phyloP scores from a whole-genome alignment of 371 early-diverging fungal species.

The Mortierella sp. region DNA sequence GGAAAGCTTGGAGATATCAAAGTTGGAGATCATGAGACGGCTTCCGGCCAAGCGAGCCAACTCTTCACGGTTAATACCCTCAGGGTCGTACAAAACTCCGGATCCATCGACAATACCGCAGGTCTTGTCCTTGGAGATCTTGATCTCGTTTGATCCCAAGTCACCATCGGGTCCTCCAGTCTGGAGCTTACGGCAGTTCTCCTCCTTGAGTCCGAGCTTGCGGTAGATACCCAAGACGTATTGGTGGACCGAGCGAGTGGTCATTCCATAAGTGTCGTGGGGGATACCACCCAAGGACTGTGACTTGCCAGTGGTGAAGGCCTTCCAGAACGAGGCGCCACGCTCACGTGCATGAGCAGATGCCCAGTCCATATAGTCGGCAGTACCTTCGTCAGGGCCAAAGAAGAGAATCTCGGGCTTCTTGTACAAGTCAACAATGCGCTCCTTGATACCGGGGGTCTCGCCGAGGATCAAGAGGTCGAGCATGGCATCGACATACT shows the following conservation, averaged over 20 bases:
- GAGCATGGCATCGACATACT: slow-evolving; percentile 96
- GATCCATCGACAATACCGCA: slow-evolving; percentile 95
- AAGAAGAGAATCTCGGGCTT: slow-evolving; percentile 98
- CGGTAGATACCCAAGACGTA: slow-evolving; percentile 97
- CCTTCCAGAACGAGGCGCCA: slow-evolving; percentile 98
- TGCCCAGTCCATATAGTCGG: slow-evolving; percentile 99
- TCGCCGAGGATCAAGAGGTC: slow-evolving; percentile 93
- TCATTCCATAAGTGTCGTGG: slow-evolving; percentile 98
- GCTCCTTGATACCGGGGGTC: slow-evolving; percentile 97
- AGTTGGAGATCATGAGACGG: slow-evolving; percentile 90
- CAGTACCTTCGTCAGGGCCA: slow-evolving; percentile 99
- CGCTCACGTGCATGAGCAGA: slow-evolving; percentile 94
- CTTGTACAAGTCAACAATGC: slow-evolving; percentile 88
- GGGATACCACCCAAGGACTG: slow-evolving; percentile 98
- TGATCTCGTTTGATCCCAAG: slow-evolving; percentile 98
- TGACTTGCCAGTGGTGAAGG: slow-evolving; percentile 98
- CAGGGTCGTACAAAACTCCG: slow-evolving; percentile 94
- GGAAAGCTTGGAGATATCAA: slow-evolving; percentile 87
- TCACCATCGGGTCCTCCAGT: slow-evolving; percentile 99
- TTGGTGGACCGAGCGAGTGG: slow-evolving; percentile 98
- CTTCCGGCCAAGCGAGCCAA: slow-evolving; percentile 82
- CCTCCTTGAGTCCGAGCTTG: slow-evolving; percentile 86
- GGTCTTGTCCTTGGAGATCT: slow-evolving; percentile 97
- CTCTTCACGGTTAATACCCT: slow-evolving; percentile 92
- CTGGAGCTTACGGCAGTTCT: slow-evolving; percentile 88